Conservation (phyloP, 2,329 filamentous ascomycete genomes). For the Fusarium sp. region DNA sequence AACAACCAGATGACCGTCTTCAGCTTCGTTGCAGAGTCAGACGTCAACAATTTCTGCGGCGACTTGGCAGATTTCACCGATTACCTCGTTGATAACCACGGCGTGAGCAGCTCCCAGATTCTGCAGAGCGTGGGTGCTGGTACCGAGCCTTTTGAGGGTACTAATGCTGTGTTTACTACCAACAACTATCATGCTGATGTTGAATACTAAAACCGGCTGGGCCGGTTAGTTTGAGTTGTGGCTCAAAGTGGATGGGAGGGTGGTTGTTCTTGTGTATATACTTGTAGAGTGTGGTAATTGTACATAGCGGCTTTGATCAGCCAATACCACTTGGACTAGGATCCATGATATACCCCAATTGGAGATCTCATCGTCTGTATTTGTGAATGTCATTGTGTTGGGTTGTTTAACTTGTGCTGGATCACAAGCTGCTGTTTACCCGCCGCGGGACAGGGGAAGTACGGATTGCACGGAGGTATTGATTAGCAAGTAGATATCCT, state of each 20-base stretch:
- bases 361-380: neutral
- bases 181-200: conserved; percentile 9
- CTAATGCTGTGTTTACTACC: conserved; percentile 44
- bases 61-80: conserved; percentile 66
- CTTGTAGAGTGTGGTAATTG: neutral
- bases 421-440: neutral
- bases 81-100: conserved; percentile 63
- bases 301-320: neutral
- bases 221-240: neutral
- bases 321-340: neutral
- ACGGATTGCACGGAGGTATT: neutral
- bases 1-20: conserved; percentile 69
- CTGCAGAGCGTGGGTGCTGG: conserved; percentile 64
- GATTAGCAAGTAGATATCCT: neutral
- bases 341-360: neutral
- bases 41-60: conserved; percentile 62
- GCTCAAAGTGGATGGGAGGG: neutral
- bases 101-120: conserved; percentile 60
- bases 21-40: conserved; percentile 55
- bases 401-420: neutral
- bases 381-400: neutral
- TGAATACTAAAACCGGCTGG: conserved; percentile 3
- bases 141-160: conserved; percentile 66
- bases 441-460: neutral
- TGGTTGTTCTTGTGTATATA: neutral